These are phyloP conservation scores for Phaeomoniella chlamydospora DNA, from an alignment of 2,329 filamentous ascomycete genomes.

Conservation along the genomic window DNA sequence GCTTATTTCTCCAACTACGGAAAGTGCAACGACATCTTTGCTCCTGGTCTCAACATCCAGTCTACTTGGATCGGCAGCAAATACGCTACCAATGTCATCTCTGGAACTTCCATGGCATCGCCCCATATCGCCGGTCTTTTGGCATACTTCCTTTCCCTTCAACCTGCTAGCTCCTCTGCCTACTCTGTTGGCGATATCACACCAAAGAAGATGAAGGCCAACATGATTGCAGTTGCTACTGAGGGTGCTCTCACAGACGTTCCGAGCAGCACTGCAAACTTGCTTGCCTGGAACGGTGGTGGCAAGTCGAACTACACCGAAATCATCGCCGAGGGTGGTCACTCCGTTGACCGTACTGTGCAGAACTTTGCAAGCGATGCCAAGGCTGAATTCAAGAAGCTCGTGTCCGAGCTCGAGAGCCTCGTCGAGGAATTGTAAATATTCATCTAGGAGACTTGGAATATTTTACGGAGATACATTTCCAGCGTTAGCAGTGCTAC, in stretches of 20 bases:
- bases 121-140: slow-evolving; percentile 92
- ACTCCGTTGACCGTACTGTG: slow-evolving; percentile 29
- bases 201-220: slow-evolving; percentile 85
- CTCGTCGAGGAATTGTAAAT: slow-evolving; percentile 9
- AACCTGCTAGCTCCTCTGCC: slow-evolving; percentile 78
- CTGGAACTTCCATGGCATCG: slow-evolving; percentile 97
- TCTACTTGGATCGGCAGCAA: slow-evolving; percentile 98
- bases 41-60: slow-evolving; percentile 87
- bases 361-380: slow-evolving; percentile 19
- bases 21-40: slow-evolving; percentile 99
- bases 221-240: slow-evolving; percentile 72
- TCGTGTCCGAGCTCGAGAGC: slow-evolving; percentile 16
- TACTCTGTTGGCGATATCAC: slow-evolving; percentile 82
- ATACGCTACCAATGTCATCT: slow-evolving; percentile 96
- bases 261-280: slow-evolving; percentile 74
- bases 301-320: slow-evolving; percentile 80
- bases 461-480: no score
- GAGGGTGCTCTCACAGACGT: slow-evolving; percentile 65
- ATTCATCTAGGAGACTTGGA: neutral
- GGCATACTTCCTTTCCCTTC: slow-evolving; percentile 94
- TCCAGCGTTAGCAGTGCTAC: no score
- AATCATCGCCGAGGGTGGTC: slow-evolving; percentile 62
- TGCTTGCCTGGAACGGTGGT: slow-evolving; percentile 98
- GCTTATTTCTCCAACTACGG: slow-evolving; percentile 99
- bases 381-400: slow-evolving; percentile 28